phyloP scores from a whole-genome alignment of 108 stramenopile species.

The Pseudonitzschia delicatissima region DNA sequence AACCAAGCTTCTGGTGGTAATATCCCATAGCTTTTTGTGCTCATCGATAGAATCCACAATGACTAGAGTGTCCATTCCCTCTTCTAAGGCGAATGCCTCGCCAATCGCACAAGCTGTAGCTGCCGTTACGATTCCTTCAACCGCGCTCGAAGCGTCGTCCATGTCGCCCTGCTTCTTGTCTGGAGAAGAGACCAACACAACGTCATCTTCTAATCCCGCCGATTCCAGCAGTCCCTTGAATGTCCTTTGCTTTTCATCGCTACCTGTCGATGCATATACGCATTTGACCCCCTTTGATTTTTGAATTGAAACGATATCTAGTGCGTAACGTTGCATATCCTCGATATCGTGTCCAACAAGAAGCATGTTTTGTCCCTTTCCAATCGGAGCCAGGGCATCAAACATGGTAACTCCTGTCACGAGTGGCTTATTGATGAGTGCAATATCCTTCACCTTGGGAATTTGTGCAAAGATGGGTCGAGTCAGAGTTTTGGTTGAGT shows the following conservation, averaged over 20 bases:
- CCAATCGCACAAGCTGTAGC: constrained; percentile 79
- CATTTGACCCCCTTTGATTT: constrained; percentile 39
- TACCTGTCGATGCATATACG: constrained; percentile 62
- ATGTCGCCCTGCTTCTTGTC: constrained; percentile 3
- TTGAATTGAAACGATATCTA: constrained; percentile 41
- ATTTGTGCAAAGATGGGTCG: constrained; percentile 79
- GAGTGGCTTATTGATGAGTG: constrained; percentile 79
- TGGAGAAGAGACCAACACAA: constrained; percentile 47
- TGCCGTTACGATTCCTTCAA: constrained; percentile 49
- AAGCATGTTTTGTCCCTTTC: constrained; percentile 89
- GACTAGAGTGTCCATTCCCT: constrained; percentile 68
- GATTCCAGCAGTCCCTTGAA: constrained; percentile 38
- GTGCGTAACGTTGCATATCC: constrained; percentile 38
- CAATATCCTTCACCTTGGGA: constrained; percentile 80
- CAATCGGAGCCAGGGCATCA: constrained; percentile 84
- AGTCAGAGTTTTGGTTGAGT: background rate
- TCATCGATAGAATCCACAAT: constrained; percentile 79
- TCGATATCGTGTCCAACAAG: constrained; percentile 64
- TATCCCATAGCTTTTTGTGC: constrained; percentile 85
- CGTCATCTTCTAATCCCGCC: constrained; percentile 44
- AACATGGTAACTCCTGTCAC: constrained; percentile 83
- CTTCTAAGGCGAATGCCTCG: constrained; percentile 64
- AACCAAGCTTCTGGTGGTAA: constrained; percentile 70
- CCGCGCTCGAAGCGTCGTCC: constrained; percentile 35
- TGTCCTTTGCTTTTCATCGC: constrained; percentile 27